Base-by-base conservation (phyloP, 2,329 filamentous ascomycete genomes). In the Metarhizium brunneum region DNA sequence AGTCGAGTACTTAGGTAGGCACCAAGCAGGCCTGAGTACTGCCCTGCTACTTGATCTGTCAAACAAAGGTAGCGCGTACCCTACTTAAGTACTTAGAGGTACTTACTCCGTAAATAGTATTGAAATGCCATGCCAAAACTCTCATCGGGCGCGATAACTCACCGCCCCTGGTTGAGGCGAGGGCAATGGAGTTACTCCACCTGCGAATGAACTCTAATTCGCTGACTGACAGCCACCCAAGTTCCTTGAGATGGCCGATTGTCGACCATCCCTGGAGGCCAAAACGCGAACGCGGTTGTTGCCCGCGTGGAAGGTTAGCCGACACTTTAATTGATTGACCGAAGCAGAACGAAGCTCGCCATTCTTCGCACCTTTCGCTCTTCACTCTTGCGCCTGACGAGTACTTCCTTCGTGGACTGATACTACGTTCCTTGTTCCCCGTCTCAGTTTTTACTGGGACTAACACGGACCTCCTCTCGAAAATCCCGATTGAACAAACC, bases 281-380 rank as follows among this genome's bases (percentile, higher is more conserved):
- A 55, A 58, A 61, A 68, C 66, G 66, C 66, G 66, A 66, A 68
- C 66, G 66, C 66, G 66, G 60, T 65, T 62, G 14, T n/a, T 29
- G 48, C 42, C 56, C 42, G 49, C 54, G 51, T 50, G 54, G 36
- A 43, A 48, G 30, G 38, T 35, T 16, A 49, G 36, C 54, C 6
- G 14, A 58, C 59, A 63, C 52, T 57, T 54, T 56, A 58, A 54
- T 53, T 45, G 52, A 54, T 51, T 52, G 29, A 54, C 38, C 25
- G 20, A 38, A 53, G 3, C 25, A 25, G 25, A 25, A 30, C 36
- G 36, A 32, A 36, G 18, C 50, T 36, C 38, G 20, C 30, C 45
- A 47, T 25, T 25, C 11, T 53, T 48, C 32, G 36, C 25, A 49
- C n/a, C 51, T 50, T 40, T 16, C 53, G 47, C 53, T 20, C 14